Conservation (phyloP, 2,329 filamentous ascomycete genomes). For the Lachnellula subtilissima region DNA sequence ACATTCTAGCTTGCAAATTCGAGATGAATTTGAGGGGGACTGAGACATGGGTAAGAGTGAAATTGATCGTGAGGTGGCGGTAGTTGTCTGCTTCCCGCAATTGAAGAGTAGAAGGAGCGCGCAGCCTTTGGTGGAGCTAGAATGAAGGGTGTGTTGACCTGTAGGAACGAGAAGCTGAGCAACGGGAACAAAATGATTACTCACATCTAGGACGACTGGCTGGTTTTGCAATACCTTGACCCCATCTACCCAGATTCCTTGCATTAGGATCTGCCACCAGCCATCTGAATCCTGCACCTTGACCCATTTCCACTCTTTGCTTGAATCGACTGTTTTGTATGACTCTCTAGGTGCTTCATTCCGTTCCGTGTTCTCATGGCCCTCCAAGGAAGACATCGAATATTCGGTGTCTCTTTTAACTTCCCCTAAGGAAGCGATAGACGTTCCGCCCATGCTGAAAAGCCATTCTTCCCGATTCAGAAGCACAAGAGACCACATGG, state of each 20-base stretch:
- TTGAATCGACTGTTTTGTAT: neutral
- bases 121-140: slow-evolving; percentile 19
- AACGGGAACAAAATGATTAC: neutral
- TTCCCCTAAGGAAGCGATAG: slow-evolving; percentile 3
- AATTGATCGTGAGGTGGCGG: slow-evolving; percentile 20
- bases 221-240: slow-evolving; percentile 17
- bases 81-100: slow-evolving; percentile 16
- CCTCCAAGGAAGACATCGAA: neutral
- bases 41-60: slow-evolving; percentile 21
- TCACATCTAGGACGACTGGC: slow-evolving; percentile 19
- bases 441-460: slow-evolving; percentile 20
- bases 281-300: slow-evolving; percentile 22
- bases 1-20: slow-evolving; percentile 18
- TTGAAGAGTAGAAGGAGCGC: slow-evolving; percentile 17
- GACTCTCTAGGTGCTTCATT: neutral
- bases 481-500: slow-evolving; percentile 20
- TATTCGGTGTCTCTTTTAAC: slow-evolving; percentile 10
- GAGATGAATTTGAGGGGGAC: slow-evolving; percentile 17
- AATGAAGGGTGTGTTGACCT: slow-evolving; percentile 24
- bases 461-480: slow-evolving; percentile 20
- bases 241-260: slow-evolving; percentile 18
- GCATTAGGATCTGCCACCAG: slow-evolving; percentile 22
- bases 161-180: neutral
- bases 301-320: slow-evolving; percentile 20
- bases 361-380: slow-evolving; percentile 10